phyloP scores from a whole-genome alignment of 768 basidiomycete genomes.

The Panaeolus papilionaceus region DNA sequence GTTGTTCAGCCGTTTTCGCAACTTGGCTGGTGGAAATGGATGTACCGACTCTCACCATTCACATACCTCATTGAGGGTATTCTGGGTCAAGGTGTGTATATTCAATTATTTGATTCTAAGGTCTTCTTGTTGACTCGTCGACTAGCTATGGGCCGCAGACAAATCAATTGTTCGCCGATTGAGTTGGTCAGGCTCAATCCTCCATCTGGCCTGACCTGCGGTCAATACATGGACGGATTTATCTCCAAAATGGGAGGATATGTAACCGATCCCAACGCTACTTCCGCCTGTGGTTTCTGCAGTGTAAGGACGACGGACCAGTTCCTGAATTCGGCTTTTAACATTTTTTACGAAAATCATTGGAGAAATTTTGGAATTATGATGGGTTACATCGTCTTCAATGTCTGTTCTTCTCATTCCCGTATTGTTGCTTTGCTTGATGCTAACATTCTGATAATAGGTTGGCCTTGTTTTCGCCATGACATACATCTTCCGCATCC shows the following conservation, averaged over 20 bases:
- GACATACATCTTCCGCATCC: constrained; percentile 64
- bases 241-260: constrained; percentile 62
- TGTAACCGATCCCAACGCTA: constrained; percentile 58
- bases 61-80: constrained; percentile 60
- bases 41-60: constrained; percentile 62
- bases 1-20: constrained; percentile 68
- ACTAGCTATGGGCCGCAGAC: constrained; percentile 53
- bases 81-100: constrained; percentile 49
- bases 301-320: constrained; percentile 56
- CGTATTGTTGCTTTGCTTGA: no score
- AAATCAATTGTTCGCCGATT: constrained; percentile 58
- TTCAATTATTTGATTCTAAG: constrained; percentile 16
- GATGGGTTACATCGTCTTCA: constrained; percentile 52
- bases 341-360: constrained; percentile 59
- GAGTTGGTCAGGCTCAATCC: constrained; percentile 69
- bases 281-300: constrained; percentile 61
- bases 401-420: constrained; percentile 38
- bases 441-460: no score
- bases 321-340: constrained; percentile 61
- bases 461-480: background rate
- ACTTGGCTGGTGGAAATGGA: constrained; percentile 77
- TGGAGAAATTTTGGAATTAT: constrained; percentile 62
- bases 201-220: constrained; percentile 64
- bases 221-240: constrained; percentile 54
- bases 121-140: constrained; percentile 38